Percentiles rank a stretch among this genome's conserved stretches.
These are phyloP conservation scores for Astraeus odoratus DNA, from an alignment of 768 basidiomycete species.

Conservation along the genomic window DNA sequence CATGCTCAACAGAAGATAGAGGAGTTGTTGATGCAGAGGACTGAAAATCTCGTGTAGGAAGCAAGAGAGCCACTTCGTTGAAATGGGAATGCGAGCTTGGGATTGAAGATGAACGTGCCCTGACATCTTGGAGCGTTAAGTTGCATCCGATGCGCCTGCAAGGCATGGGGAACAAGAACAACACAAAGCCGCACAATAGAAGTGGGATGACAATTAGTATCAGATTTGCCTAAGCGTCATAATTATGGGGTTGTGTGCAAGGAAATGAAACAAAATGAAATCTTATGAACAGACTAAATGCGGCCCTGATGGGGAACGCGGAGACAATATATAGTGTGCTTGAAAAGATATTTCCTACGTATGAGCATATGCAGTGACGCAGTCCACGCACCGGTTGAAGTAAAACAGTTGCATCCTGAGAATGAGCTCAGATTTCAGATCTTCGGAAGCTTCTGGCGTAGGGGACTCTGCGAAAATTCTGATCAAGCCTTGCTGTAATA, in stretches of 20 bases:
- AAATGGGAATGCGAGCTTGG: background rate
- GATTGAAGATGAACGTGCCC: background rate
- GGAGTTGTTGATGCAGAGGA: no score
- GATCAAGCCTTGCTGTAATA: conserved; percentile 57
- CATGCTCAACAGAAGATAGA: background rate
- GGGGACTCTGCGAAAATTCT: conserved; percentile 42
- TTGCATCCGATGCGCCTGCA: background rate
- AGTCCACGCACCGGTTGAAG: conserved; percentile 51
- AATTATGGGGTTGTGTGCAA: background rate
- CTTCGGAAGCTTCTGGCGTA: conserved; percentile 27
- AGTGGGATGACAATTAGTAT: background rate
- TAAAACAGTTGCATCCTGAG: conserved; percentile 60
- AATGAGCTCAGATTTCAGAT: conserved; percentile 40
- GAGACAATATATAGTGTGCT: no score
- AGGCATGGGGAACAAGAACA: background rate
- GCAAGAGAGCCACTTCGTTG: no score
- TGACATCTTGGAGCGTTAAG: background rate
- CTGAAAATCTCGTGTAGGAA: no score
- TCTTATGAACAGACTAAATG: background rate
- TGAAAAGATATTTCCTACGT: no score
- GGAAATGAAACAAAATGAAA: background rate
- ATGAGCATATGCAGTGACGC: background rate
- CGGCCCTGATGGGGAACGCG: no score
- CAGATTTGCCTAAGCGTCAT: background rate
- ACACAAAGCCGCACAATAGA: background rate